Base-by-base conservation (phyloP, 2,329 filamentous ascomycete species). In the Botrytis aclada region DNA sequence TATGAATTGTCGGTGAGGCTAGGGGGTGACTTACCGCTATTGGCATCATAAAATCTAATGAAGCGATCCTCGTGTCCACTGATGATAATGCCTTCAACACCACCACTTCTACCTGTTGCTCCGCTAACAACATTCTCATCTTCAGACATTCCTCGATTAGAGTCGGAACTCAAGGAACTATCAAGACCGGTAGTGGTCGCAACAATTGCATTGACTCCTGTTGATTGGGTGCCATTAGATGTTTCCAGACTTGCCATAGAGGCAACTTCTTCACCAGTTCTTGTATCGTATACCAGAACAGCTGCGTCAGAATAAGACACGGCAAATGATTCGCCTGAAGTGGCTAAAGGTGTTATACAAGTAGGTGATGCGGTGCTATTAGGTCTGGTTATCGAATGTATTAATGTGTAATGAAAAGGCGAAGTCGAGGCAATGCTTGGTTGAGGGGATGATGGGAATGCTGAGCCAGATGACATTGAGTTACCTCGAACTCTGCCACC, bases 1-100 rank as follows among this genome's bases (percentile, higher is more conserved):
- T 10, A 29, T 37, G 12, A 5, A 20, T 22, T 29, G 10, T 45
- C 32, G 8, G 25, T 1, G 43, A 64, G 51, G 8, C 32, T 9
- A 14, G 41, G 63, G 58, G 32, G 58, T 47, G 60, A 89, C 93
- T 83, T 92, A 98, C 96, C 96, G 84, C 94, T 97, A 81, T 99
- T 98, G 75, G 96, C 96, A 85, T 99, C 96, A 82, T 97, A 99
- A 86, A 99, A 97, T 77, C 95, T 88, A 78, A 99, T 94, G 80
- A 94, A 98, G 78, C 93, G 91, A 84, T 99, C 96, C 84, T 99
- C 96, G 81, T 99, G 95, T 76, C 96, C 96, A 75, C 93, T 97
- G 76, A 99, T 98, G 73, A 99, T 93, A 34, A 97, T 93, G 20
- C 96, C 96, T 82, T 98, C 95, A 0, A 97, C 90, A 47, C 92